Conservation (phyloP, 345 rosid genomes). For the Erucastrum elatum region DNA sequence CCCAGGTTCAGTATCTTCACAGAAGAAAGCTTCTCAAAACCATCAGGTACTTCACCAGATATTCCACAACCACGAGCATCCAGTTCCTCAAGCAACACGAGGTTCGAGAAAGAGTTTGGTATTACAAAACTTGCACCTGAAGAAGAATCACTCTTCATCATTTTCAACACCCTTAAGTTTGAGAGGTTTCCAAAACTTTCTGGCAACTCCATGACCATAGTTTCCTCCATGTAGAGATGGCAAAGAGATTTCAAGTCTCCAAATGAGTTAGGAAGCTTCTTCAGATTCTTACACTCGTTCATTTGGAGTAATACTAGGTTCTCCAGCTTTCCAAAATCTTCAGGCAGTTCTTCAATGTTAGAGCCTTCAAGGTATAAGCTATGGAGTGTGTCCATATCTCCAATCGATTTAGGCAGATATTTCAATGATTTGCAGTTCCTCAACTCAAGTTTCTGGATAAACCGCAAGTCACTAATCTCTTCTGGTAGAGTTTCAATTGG, state of each 20-base stretch:
- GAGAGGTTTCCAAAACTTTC: conserved; percentile 37
- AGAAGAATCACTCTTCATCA: conserved; percentile 28
- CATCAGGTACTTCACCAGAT: conserved; percentile 30
- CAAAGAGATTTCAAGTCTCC: conserved; percentile 33
- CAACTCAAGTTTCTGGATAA: conserved; percentile 13
- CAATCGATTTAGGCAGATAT: conserved; percentile 12
- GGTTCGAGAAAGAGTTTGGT: conserved; percentile 35
- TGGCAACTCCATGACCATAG: conserved; percentile 19
- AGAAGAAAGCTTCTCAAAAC: conserved; percentile 17
- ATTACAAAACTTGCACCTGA: neutral
- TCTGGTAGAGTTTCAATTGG: conserved; percentile 25
- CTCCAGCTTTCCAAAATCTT: conserved; percentile 19
- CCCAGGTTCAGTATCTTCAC: conserved; percentile 14
- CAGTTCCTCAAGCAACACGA: conserved; percentile 28
- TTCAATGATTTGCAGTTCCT: conserved; percentile 16
- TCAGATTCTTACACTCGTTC: conserved; percentile 23
- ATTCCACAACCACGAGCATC: conserved; percentile 36
- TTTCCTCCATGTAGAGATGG: conserved; percentile 13
- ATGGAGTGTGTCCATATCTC: conserved; percentile 28
- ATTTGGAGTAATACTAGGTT: conserved; percentile 2
- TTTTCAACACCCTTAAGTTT: conserved; percentile 22
- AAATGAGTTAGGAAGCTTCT: conserved; percentile 33
- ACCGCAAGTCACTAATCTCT: conserved; percentile 14
- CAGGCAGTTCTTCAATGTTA: conserved; percentile 27
- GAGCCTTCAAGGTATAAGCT: conserved; percentile 25